Conservation (phyloP, 1,139 yeast genomes). For the Taphrina communis region DNA sequence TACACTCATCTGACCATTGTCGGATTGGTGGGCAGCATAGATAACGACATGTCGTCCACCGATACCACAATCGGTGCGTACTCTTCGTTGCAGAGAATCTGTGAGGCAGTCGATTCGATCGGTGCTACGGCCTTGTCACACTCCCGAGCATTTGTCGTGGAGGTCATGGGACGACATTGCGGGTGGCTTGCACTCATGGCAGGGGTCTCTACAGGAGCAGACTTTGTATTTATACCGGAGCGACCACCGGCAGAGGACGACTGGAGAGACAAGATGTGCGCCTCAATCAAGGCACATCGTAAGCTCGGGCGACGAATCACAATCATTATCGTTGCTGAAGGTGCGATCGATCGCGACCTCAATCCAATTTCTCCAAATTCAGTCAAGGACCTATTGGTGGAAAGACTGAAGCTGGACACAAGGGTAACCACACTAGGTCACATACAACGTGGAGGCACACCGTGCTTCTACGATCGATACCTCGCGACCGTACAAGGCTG, state of each 20-base stretch:
- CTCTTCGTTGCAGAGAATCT: slow-evolving; percentile 89
- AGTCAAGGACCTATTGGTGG: slow-evolving; percentile 79
- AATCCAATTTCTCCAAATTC: slow-evolving; percentile 78
- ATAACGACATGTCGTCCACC: slow-evolving; percentile 95
- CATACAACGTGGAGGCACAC: slow-evolving; percentile 98
- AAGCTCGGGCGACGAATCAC: slow-evolving; percentile 89
- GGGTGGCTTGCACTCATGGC: slow-evolving; percentile 99
- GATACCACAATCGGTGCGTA: slow-evolving; percentile 97
- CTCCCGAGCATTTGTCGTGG: slow-evolving; percentile 95
- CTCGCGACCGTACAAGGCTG: slow-evolving; percentile 96
- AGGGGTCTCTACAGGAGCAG: slow-evolving; percentile 94
- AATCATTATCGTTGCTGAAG: slow-evolving; percentile 95
- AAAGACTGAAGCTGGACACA: slow-evolving; percentile 80
- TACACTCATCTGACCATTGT: slow-evolving; percentile 82
- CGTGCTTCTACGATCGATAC: slow-evolving; percentile 89
- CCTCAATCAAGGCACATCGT: slow-evolving; percentile 64
- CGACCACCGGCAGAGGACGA: slow-evolving; percentile 64
- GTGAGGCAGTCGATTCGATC: slow-evolving; percentile 91
- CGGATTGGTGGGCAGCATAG: slow-evolving; percentile 95
- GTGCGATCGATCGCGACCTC: slow-evolving; percentile 85
- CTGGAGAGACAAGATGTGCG: slow-evolving; percentile 71
- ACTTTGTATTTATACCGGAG: slow-evolving; percentile 91
- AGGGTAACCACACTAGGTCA: slow-evolving; percentile 95
- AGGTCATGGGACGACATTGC: slow-evolving; percentile 99
- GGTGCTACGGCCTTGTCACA: slow-evolving; percentile 97